phyloP scores from a whole-genome alignment of 371 early-diverging fungal genomes.

The Apophysomyces trapeziformis region DNA sequence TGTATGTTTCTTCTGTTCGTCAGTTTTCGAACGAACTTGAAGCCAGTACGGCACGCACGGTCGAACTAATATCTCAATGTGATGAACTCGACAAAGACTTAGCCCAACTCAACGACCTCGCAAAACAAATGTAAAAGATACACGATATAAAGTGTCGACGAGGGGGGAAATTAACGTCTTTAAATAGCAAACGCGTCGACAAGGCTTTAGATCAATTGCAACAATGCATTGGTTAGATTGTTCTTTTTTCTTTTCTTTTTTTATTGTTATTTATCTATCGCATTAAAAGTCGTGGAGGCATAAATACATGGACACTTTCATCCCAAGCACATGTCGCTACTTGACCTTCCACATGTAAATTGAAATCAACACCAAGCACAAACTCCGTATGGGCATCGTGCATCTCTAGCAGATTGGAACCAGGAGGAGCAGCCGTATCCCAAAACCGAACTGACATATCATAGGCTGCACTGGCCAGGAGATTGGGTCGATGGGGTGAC shows the following conservation, averaged over 20 bases:
- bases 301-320: slow-evolving; percentile 76
- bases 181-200: slow-evolving; percentile 19
- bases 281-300: slow-evolving; percentile 50
- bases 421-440: slow-evolving; percentile 73
- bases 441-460: slow-evolving; percentile 95
- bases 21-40: slow-evolving; percentile 18
- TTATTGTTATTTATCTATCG: slow-evolving; percentile 35
- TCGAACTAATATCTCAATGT: slow-evolving; percentile 46
- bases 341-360: slow-evolving; percentile 80
- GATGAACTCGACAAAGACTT: slow-evolving; percentile 57
- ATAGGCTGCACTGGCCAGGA: slow-evolving; percentile 84
- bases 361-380: slow-evolving; percentile 92
- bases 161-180: too few relatives aligned
- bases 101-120: slow-evolving; percentile 33
- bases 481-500: slow-evolving; percentile 84
- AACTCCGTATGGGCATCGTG: slow-evolving; percentile 92
- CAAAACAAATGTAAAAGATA: slow-evolving; percentile 36
- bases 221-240: slow-evolving; percentile 8
- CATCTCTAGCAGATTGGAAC: slow-evolving; percentile 60
- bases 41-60: slow-evolving; percentile 36
- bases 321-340: slow-evolving; percentile 96
- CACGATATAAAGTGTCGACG: too few relatives aligned
- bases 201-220: slow-evolving; percentile 24
- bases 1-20: slow-evolving; percentile 19
- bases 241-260: slow-evolving; percentile 13